Conservation (phyloP, 108 stramenopile species). For the Cyclotella atomus region DNA sequence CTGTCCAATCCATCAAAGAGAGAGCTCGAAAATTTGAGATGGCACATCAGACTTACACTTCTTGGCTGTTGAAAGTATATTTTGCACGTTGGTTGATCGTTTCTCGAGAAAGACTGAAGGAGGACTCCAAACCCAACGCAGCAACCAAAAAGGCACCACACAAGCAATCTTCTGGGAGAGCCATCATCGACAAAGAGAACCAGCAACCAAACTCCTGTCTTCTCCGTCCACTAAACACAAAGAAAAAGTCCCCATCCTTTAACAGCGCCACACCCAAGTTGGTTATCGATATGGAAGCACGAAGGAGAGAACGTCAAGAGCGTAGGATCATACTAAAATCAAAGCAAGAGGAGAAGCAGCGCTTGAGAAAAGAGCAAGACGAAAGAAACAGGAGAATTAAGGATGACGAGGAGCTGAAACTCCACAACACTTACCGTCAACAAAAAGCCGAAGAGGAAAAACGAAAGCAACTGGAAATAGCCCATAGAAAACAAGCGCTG, state of each 20-base stretch:
- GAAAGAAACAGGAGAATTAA: conserved; percentile 7
- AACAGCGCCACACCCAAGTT: conserved; percentile 21
- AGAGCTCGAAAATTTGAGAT: neutral
- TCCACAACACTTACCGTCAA: conserved; percentile 8
- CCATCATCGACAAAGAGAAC: conserved; percentile 1
- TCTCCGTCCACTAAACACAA: neutral
- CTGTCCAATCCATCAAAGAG: neutral
- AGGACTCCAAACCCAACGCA: too few relatives aligned
- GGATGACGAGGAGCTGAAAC: conserved; percentile 17
- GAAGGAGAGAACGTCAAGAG: conserved; percentile 25
- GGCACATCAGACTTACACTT: neutral
- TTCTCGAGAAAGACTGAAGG: too few relatives aligned
- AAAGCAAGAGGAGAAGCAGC: conserved; percentile 10
- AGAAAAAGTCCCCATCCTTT: neutral
- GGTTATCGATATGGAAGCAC: conserved; percentile 8
- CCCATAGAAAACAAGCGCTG: conserved; percentile 19
- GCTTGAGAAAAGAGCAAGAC: conserved; percentile 11
- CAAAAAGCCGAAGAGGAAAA: conserved; percentile 23
- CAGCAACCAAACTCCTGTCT: conserved; percentile 7
- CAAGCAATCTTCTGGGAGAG: neutral
- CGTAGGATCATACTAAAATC: conserved; percentile 15
- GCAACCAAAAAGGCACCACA: too few relatives aligned
- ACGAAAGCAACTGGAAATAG: conserved; percentile 16
- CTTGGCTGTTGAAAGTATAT: neutral
- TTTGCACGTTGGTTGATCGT: conserved; percentile 4